These are phyloP conservation scores for Paraphaeosphaeria minitans DNA, from an alignment of 2,329 filamentous ascomycete species.

Conservation along the genomic window DNA sequence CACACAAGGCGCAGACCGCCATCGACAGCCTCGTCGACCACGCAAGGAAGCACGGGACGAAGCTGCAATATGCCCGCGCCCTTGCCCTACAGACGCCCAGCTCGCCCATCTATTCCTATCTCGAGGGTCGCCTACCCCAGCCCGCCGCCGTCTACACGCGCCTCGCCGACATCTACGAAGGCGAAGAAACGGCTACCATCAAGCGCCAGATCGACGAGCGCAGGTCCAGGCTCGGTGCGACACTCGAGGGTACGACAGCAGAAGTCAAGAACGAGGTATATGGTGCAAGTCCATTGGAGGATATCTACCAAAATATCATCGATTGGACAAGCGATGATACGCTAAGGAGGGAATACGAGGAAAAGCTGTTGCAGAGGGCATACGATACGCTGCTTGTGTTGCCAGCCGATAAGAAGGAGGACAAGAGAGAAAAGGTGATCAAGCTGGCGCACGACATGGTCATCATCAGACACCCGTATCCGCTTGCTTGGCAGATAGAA, in stretches of 20 bases:
- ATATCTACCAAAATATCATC: conserved; percentile 80
- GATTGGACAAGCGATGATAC: conserved; percentile 92
- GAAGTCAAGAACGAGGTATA: conserved; percentile 90
- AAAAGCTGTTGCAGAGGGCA: conserved; percentile 82
- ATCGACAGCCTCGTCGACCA: conserved; percentile 81
- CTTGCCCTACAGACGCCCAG: conserved; percentile 78
- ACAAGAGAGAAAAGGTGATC: conserved; percentile 73
- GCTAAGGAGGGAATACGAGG: conserved; percentile 80
- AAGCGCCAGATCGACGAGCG: conserved; percentile 90
- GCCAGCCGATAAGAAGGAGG: conserved; percentile 68
- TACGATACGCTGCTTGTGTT: conserved; percentile 77
- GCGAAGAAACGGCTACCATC: conserved; percentile 85
- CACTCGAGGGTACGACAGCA: conserved; percentile 77
- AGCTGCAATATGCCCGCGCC: conserved; percentile 74
- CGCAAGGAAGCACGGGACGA: conserved; percentile 73
- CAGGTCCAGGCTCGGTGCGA: conserved; percentile 83
- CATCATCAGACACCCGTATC: conserved; percentile 89
- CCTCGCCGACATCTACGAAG: conserved; percentile 81
- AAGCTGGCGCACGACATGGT: conserved; percentile 90
- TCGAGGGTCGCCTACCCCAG: conserved; percentile 83
- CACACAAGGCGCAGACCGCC: conserved; percentile 63
- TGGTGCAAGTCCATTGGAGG: conserved; percentile 74
- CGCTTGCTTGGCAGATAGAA: conserved; percentile 87
- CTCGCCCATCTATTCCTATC: conserved; percentile 76
- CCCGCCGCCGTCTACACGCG: conserved; percentile 81